Percentiles rank a stretch among this genome's conserved stretches.
phyloP scores from a whole-genome alignment of 495 filamentous ascomycete species.

The Trichocladium uniseriatum region DNA sequence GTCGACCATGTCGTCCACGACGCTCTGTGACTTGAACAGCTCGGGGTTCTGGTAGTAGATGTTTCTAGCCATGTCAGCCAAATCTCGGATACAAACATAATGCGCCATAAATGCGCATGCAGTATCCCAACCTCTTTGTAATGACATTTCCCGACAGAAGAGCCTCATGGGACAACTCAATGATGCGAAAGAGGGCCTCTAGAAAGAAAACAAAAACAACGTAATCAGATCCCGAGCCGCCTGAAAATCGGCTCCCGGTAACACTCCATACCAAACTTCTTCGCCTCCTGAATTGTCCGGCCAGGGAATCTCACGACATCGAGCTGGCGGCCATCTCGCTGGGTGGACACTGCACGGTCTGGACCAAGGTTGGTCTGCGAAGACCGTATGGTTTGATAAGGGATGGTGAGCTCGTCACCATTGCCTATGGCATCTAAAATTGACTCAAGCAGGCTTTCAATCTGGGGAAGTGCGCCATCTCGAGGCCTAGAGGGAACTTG shows the following conservation, averaged over 20 bases:
- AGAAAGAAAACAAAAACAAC: background rate
- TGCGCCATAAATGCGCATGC: too few relatives aligned
- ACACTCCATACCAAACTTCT: constrained; percentile 31
- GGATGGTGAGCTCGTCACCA: constrained; percentile 39
- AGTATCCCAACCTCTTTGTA: constrained; percentile 60
- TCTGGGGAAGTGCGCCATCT: constrained; percentile 34
- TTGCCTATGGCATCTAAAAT: constrained; percentile 41
- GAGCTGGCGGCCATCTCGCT: constrained; percentile 6
- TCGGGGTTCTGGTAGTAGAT: constrained; percentile 83
- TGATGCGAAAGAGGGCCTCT: constrained; percentile 52
- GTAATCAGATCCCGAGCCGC: background rate
- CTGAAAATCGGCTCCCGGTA: background rate
- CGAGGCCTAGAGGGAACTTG: constrained; percentile 10
- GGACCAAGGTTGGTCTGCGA: background rate
- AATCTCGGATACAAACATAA: too few relatives aligned
- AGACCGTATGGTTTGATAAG: constrained; percentile 16
- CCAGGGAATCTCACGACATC: constrained; percentile 30
- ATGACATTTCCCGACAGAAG: constrained; percentile 52
- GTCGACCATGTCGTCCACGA: constrained; percentile 73
- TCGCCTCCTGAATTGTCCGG: constrained; percentile 27
- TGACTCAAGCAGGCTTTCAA: constrained; percentile 44
- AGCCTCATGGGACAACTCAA: constrained; percentile 62
- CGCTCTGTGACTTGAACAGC: constrained; percentile 64
- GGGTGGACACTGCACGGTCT: background rate
- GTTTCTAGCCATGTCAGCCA: constrained; percentile 46